A percentile compares a stretch with the other conserved stretches of the same genome.
These are phyloP conservation scores for Cyclostephanos invisitatus DNA, from an alignment of 108 stramenopile genomes.

Conservation along the genomic window DNA sequence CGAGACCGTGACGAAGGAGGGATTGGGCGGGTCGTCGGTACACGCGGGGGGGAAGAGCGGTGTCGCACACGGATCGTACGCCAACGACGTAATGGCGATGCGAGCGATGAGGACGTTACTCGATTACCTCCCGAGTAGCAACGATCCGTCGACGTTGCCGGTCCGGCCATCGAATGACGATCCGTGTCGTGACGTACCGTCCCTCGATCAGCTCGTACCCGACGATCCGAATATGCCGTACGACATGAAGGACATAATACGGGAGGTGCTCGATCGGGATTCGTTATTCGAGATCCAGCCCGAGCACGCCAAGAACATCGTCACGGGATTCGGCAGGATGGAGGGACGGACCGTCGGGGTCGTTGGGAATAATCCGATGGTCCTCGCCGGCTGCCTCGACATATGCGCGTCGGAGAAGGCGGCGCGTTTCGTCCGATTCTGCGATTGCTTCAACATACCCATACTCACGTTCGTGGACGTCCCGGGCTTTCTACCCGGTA, in stretches of 20 bases:
- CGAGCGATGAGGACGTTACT: slow-evolving; percentile 88
- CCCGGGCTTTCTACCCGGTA: slow-evolving; percentile 98
- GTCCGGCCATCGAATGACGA: slow-evolving; percentile 74
- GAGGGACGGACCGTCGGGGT: slow-evolving; percentile 95
- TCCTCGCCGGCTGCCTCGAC: slow-evolving; percentile 97
- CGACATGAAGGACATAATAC: slow-evolving; percentile 86
- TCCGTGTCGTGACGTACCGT: slow-evolving; percentile 79
- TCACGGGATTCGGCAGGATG: slow-evolving; percentile 95
- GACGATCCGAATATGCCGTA: slow-evolving; percentile 99
- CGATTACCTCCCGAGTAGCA: slow-evolving; percentile 92
- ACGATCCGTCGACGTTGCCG: slow-evolving; percentile 77
- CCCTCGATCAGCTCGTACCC: slow-evolving; percentile 90
- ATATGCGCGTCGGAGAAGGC: slow-evolving; percentile 95
- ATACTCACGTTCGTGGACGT: slow-evolving; percentile 99
- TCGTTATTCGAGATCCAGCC: slow-evolving; percentile 96
- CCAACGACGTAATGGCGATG: slow-evolving; percentile 94
- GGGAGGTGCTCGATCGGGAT: slow-evolving; percentile 91
- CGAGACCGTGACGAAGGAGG: slow-evolving; percentile 97
- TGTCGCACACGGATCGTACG: slow-evolving; percentile 92
- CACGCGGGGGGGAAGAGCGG: slow-evolving; percentile 92
- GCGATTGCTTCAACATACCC: slow-evolving; percentile 98
- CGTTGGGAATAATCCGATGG: slow-evolving; percentile 97
- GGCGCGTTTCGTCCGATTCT: slow-evolving; percentile 97
- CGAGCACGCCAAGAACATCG: slow-evolving; percentile 95
- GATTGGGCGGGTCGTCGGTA: slow-evolving; percentile 92